Base-by-base conservation (phyloP, 2,329 filamentous ascomycete species). In the Harringtonia aguacate region DNA sequence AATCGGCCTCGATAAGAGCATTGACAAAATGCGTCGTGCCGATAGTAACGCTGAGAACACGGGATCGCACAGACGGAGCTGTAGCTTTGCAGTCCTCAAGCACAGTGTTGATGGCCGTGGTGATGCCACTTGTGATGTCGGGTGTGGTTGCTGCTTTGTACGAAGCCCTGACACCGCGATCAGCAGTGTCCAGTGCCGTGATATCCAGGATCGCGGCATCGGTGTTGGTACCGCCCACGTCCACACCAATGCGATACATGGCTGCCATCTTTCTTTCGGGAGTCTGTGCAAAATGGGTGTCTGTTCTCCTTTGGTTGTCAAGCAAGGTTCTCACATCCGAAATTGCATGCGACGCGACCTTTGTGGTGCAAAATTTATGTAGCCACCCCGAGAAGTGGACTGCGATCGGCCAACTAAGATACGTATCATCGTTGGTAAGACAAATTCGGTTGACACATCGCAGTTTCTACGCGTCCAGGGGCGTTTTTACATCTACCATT, bases 131-230 rank as follows among this genome's bases (percentile, higher is more conserved):
- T 18, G 48, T 52, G 9, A 49, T 41, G 35, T 53, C 48, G 17
- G 50, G 28, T 29, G 44, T 46, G 1, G 70, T 74, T 4, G 63
- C 58, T 1, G 68, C 56, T 52, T 74, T 74, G 53, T 72, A 57
- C 60, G 64, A 69, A 12, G 69, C 67, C 2, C 71, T 39, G 39
- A 73, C 68, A 27, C 68, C 68, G 47, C 60, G 64, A 43, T 58
- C 55, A 3, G 58, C 51, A 6, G 59, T 58, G 4, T 59, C 57
- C 1, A 58, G 55, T 21, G 57, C 53, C 15, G 58, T 49, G 4
- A 64, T 67, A 46, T 74, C 67, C 17, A 75, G 58, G 20, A 73
- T 58, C 27, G 72, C 70, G 13, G 69, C 68, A 45, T 75, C 71
- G 7, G 70, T 75, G 49, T 74, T 75, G 40, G 71, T 75, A 18